These are phyloP conservation scores for Mycosphaerelloides madeirae DNA, from an alignment of 2,329 filamentous ascomycete species.

Conservation along the genomic window DNA sequence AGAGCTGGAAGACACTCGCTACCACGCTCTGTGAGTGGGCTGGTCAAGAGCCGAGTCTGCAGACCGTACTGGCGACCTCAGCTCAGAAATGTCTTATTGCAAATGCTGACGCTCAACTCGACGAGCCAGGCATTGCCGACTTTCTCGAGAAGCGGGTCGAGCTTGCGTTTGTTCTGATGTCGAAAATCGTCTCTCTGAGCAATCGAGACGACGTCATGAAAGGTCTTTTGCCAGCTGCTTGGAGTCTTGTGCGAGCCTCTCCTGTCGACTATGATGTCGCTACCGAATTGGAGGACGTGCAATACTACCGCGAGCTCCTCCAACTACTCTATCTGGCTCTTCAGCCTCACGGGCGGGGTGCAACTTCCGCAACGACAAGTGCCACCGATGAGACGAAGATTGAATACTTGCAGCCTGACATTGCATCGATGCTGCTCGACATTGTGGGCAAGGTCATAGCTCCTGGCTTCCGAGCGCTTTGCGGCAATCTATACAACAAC, in stretches of 20 bases:
- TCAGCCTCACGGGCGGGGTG: constrained; percentile 51
- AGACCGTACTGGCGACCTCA: constrained; percentile 67
- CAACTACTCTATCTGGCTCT: constrained; percentile 81
- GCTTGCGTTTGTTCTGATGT: constrained; percentile 75
- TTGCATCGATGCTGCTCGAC: constrained; percentile 63
- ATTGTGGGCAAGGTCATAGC: constrained; percentile 75
- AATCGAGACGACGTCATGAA: constrained; percentile 49
- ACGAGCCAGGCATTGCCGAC: constrained; percentile 75
- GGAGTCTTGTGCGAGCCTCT: constrained; percentile 55
- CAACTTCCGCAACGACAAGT: constrained; percentile 1
- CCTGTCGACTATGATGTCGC: constrained; percentile 57
- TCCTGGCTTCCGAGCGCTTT: constrained; percentile 75
- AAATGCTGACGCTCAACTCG: constrained; percentile 67
- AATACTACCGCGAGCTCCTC: constrained; percentile 78
- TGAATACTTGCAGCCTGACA: constrained; percentile 33
- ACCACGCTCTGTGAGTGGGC: constrained; percentile 70
- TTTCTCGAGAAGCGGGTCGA: constrained; percentile 73
- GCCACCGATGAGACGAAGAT: constrained; percentile 12
- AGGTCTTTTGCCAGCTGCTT: constrained; percentile 53
- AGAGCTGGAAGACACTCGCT: constrained; percentile 83
- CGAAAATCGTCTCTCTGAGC: constrained; percentile 62
- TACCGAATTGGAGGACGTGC: constrained; percentile 52
- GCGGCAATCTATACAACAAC: constrained; percentile 68
- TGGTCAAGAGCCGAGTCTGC: constrained; percentile 52
- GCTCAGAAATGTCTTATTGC: constrained; percentile 72